Base-by-base conservation (phyloP, 139 green algal genomes). In the Chlamydomonas asymmetrica region DNA sequence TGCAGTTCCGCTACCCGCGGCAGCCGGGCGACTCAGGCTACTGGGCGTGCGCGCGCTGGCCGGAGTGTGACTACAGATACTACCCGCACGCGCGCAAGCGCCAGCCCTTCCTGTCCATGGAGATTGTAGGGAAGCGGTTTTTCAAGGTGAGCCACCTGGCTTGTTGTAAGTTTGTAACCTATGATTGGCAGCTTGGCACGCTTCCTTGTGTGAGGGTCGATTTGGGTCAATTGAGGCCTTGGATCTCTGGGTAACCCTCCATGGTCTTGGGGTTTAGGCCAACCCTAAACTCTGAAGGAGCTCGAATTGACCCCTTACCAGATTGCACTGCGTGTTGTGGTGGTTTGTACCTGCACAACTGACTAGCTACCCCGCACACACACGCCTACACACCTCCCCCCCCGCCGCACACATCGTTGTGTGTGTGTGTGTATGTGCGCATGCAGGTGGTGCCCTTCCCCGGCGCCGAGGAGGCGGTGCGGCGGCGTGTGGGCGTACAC, bases 401-500 rank as follows among this genome's bases (percentile, higher is more conserved):
- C n/a, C n/a, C n/a, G n/a, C n/a, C n/a, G n/a, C n/a, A n/a, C n/a
- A n/a, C n/a, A n/a, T n/a, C n/a, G n/a, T n/a, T n/a, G n/a, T n/a
- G n/a, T n/a, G n/a, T n/a, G n/a, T n/a, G n/a, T n/a, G n/a, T n/a
- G n/a, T n/a, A n/a, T n/a, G n/a, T n/a, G n/a, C 38, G 23, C 10
- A 5, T 79, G n/a, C 57, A 87, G 56, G 81, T 92, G 32, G 57
- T 66, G n/a, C 37, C 86, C 1, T 68, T 76, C 22, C 78, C 64
- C 0, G 88, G 88, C 7, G 88, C 87, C 0, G 84, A 92, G 52
- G 79, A 90, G 0, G 80, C 80, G 0, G 68, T 92, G 39, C 41
- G 16, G 2, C 60, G 40, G 38, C 89, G 84, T 40, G 86, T 84
- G 22, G 86, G 86, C 25, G 66, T 87, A 25, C 4, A 16, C n/a